Evolutionary conservation across 305 asterid species (phyloP), one percentile per base, ranked within the genome.

Genomic region (Solanum chacoense): DNA sequence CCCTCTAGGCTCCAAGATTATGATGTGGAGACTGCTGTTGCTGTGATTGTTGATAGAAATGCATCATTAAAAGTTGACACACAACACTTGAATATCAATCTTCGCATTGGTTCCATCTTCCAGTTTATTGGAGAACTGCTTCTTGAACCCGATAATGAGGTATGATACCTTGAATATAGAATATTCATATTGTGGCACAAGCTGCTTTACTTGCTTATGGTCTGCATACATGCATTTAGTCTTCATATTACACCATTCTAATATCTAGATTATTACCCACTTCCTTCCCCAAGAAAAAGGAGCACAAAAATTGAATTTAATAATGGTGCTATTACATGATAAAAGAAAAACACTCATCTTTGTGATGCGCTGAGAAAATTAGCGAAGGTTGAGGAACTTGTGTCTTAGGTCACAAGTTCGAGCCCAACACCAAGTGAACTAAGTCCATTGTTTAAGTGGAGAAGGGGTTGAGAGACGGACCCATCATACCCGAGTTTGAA

Each of bases 41-140:
- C 98, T 88, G 91, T 92, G 28, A 92, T 97, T 78, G 92, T 88
- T 78, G 98, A 97, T 90, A 97, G 94, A 76, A 93, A 89, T 90
- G 94, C 96, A 78, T 92, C 94, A 85, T 91, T 97, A 88, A 93
- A 91, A 92, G 90, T 96, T 14, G 96, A 94, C 87, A 94, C 97
- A 4, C 94, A 94, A 89, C 94, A 90, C 93, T 88, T 96, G 92
- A 92, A 85, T 50, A 89, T 97, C 93, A 95, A 90, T 91, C 91
- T 97, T 88, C 95, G 95, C 32, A 11, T 86, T 32, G 98, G 98
- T 72, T 96, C 98, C 8, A 88, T 94, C 87, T 96, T 95, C 90
- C 99, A 97, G 90, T 97, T 97, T 92, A 96, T 97, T 32, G 99
- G 99, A 50, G 99, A 97, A 91, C 92, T 97, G 84, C 93, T 91